Evolutionary conservation across 1,284 basidiomycete species (phyloP).

Genomic region (Boletus hoseneyae): DNA sequence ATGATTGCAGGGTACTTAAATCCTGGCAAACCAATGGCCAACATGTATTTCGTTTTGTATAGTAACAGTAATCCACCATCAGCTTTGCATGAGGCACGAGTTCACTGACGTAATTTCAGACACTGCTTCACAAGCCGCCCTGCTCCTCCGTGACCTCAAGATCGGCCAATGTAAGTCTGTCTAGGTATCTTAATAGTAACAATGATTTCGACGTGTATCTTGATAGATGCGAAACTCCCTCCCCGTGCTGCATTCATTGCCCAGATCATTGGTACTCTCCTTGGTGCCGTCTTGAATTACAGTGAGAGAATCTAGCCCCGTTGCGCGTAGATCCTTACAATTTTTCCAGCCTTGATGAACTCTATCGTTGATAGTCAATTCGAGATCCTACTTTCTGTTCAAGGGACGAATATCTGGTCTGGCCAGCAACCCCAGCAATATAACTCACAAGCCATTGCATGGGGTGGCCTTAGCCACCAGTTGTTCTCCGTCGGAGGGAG

Average conservation of each 20-base stretch:
- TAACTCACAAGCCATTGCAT: too few relatives aligned
- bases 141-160: conserved; percentile 30
- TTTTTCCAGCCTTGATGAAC: conserved; percentile 46
- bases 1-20: conserved; percentile 61
- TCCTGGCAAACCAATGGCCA: conserved; percentile 56
- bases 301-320: conserved; percentile 30
- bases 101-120: conserved; percentile 27
- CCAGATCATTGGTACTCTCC: conserved; percentile 13
- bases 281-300: conserved; percentile 54
- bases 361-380: conserved; percentile 53
- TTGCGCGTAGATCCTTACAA: neutral
- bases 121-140: conserved; percentile 40
- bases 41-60: conserved; percentile 58
- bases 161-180: conserved; percentile 48
- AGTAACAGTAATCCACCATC: conserved; percentile 39
- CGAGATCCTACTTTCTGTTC: conserved; percentile 37
- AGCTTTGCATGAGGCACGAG: neutral
- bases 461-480: too few relatives aligned
- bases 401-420: too few relatives aligned
- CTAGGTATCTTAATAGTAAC: conserved; percentile 5
- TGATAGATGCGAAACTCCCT: conserved; percentile 58
- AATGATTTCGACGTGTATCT: neutral
- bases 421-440: too few relatives aligned
- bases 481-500: conserved; percentile 40
- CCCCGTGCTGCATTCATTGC: conserved; percentile 62